Evolutionary conservation across 176 grass and related monocot genomes (phyloP).

Genomic region (Calamus simplicifolius): DNA sequence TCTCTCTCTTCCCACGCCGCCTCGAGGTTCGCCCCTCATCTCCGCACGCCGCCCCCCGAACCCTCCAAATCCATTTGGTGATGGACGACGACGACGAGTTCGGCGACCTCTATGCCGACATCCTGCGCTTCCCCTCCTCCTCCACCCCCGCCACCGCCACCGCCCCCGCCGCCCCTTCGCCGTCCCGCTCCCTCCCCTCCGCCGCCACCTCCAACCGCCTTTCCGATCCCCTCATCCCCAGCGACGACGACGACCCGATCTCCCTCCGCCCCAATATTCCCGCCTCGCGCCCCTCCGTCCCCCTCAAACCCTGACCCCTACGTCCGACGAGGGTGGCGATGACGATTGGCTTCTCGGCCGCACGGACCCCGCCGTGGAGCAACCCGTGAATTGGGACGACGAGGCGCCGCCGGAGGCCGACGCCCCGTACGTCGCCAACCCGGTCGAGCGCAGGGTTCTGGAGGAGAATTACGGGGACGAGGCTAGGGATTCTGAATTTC

Average conservation of each 20-base stretch:
- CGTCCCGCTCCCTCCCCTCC: neutral
- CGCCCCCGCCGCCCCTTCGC: constrained; percentile 5
- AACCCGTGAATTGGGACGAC: constrained; percentile 55
- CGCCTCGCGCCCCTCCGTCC: neutral
- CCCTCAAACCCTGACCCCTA: constrained; percentile 25
- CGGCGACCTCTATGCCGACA: constrained; percentile 22
- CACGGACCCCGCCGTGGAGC: constrained; percentile 39
- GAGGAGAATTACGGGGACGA: constrained; percentile 10
- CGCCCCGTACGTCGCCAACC: neutral
- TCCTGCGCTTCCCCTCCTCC: constrained; percentile 13
- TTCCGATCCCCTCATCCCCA: neutral
- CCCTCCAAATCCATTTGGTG: no score
- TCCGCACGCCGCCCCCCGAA: no score
- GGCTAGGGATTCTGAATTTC: constrained; percentile 11
- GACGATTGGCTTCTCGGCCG: constrained; percentile 74
- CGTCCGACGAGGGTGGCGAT: constrained; percentile 22
- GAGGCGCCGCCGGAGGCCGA: neutral
- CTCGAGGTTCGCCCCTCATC: no score
- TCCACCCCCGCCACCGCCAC: constrained; percentile 4
- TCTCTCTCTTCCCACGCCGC: no score
- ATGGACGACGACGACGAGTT: constrained; percentile 22
- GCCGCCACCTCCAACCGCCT: neutral
- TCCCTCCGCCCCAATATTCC: neutral
- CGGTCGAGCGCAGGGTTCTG: constrained; percentile 20
- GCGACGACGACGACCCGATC: neutral